phyloP scores from a whole-genome alignment of 2,329 filamentous ascomycete species.

The Claviceps citrina region DNA sequence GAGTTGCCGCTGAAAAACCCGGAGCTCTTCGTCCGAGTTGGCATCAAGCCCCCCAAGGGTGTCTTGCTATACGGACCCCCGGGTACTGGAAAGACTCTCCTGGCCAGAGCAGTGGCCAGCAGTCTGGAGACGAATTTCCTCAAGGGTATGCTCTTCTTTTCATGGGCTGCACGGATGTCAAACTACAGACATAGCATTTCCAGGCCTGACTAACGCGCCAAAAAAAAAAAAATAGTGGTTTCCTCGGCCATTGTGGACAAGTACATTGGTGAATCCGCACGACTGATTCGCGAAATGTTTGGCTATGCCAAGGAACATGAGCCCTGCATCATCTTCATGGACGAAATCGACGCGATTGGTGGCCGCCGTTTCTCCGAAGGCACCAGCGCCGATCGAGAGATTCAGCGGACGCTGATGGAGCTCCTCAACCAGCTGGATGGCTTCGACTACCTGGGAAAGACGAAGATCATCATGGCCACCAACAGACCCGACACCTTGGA shows the following conservation, averaged over 20 bases:
- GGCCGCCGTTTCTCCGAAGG: slow-evolving; percentile 93
- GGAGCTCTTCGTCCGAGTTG: slow-evolving; percentile 88
- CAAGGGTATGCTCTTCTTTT: slow-evolving; percentile 50
- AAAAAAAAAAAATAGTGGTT: slow-evolving; percentile 50
- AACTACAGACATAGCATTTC: too few relatives aligned
- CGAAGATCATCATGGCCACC: slow-evolving; percentile 99
- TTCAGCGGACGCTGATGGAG: slow-evolving; percentile 97
- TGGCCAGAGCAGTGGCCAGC: slow-evolving; percentile 89
- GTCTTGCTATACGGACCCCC: slow-evolving; percentile 91
- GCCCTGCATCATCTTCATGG: slow-evolving; percentile 99
- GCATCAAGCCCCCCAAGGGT: slow-evolving; percentile 97
- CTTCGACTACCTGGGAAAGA: slow-evolving; percentile 98
- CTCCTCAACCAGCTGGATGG: slow-evolving; percentile 95
- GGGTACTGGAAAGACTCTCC: slow-evolving; percentile 88
- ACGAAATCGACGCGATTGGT: slow-evolving; percentile 98
- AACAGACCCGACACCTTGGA: slow-evolving; percentile 95
- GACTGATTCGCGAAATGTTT: slow-evolving; percentile 97
- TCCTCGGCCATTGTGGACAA: slow-evolving; percentile 99
- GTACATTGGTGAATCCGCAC: slow-evolving; percentile 95
- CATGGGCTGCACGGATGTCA: too few relatives aligned
- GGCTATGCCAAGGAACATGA: slow-evolving; percentile 99
- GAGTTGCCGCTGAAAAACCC: slow-evolving; percentile 97
- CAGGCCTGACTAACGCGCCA: slow-evolving; percentile 9
- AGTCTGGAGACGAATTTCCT: slow-evolving; percentile 96
- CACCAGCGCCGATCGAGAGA: slow-evolving; percentile 93